Percentiles rank a stretch among this genome's conserved stretches.
phyloP scores from a whole-genome alignment of 2,329 filamentous ascomycete species.

The Cryoendolithus antarcticus region DNA sequence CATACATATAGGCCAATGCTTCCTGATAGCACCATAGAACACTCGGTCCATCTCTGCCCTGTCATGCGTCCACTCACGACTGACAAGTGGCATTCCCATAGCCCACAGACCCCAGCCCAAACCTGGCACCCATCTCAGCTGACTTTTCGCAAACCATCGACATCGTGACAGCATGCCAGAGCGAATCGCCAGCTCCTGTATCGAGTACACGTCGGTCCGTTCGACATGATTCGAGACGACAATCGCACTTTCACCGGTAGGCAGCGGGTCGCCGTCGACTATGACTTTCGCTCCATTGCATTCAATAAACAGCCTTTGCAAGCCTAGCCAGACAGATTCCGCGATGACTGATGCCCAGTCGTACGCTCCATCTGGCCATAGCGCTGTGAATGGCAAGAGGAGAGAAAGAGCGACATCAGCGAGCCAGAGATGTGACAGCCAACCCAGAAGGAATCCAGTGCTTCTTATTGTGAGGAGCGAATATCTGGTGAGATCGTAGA shows the following conservation, averaged over 20 bases:
- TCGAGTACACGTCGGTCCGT: slow-evolving; percentile 54
- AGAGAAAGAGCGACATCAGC: slow-evolving; percentile 36
- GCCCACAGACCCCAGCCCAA: slow-evolving; percentile 53
- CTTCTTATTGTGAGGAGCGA: no score
- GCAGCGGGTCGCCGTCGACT: slow-evolving; percentile 41
- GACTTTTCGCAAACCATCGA: slow-evolving; percentile 50
- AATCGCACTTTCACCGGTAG: slow-evolving; percentile 45
- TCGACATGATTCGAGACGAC: slow-evolving; percentile 49
- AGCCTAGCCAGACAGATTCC: slow-evolving; percentile 42
- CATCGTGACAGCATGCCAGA: slow-evolving; percentile 49
- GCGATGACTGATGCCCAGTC: slow-evolving; percentile 44
- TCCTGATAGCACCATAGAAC: slow-evolving; percentile 41
- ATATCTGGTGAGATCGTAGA: no score
- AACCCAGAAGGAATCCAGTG: slow-evolving; percentile 27
- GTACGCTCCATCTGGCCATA: slow-evolving; percentile 39
- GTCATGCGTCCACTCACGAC: slow-evolving; percentile 47
- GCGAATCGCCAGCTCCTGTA: slow-evolving; percentile 43
- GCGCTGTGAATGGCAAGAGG: slow-evolving; percentile 20
- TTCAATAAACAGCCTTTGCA: slow-evolving; percentile 45
- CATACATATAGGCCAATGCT: slow-evolving; percentile 47
- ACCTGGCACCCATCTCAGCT: slow-evolving; percentile 47
- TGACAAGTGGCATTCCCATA: slow-evolving; percentile 53
- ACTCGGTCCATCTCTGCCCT: slow-evolving; percentile 44
- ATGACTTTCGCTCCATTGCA: slow-evolving; percentile 43
- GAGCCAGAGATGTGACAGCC: slow-evolving; percentile 39